Conservation (phyloP, 306 rosid species). For the Dalbergia cochinchinensis region DNA sequence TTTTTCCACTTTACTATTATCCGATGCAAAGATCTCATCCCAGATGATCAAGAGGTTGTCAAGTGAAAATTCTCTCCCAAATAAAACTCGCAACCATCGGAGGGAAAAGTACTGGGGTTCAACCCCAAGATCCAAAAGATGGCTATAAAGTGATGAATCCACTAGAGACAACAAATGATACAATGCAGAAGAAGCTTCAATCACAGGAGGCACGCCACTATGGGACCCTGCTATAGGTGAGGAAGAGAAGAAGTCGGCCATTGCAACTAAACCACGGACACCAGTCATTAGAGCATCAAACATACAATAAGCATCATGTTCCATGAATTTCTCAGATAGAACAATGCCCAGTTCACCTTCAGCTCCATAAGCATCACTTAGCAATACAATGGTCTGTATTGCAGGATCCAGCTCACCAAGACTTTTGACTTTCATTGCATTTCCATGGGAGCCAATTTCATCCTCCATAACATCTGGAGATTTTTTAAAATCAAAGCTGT, state of each 20-base stretch:
- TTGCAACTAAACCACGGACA: conserved; percentile 74
- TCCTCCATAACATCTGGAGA: conserved; percentile 67
- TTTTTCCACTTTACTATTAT: conserved; percentile 60
- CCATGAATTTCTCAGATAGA: conserved; percentile 91
- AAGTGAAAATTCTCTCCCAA: conserved; percentile 94
- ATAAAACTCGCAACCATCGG: conserved; percentile 94
- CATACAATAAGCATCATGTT: conserved; percentile 93
- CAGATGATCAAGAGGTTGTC: conserved; percentile 79
- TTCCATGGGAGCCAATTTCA: conserved; percentile 60
- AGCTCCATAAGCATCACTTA: conserved; percentile 95
- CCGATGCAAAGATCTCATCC: conserved; percentile 93
- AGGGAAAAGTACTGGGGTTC: conserved; percentile 99
- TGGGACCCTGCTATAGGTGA: conserved; percentile 71
- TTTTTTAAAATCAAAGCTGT: conserved; percentile 81
- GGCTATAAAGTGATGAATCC: conserved; percentile 88
- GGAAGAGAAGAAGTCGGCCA: conserved; percentile 88
- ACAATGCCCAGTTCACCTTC: conserved; percentile 98
- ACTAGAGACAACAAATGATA: conserved; percentile 80
- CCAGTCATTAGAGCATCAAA: conserved; percentile 94
- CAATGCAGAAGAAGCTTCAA: conserved; percentile 91
- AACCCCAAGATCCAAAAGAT: conserved; percentile 91
- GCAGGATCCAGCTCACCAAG: conserved; percentile 85
- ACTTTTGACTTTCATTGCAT: conserved; percentile 58
- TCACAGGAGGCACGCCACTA: conserved; percentile 78
- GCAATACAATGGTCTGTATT: conserved; percentile 75